Base-by-base conservation (phyloP, 192 early-diverging fungal genomes). In the Backusella morwellensis region DNA sequence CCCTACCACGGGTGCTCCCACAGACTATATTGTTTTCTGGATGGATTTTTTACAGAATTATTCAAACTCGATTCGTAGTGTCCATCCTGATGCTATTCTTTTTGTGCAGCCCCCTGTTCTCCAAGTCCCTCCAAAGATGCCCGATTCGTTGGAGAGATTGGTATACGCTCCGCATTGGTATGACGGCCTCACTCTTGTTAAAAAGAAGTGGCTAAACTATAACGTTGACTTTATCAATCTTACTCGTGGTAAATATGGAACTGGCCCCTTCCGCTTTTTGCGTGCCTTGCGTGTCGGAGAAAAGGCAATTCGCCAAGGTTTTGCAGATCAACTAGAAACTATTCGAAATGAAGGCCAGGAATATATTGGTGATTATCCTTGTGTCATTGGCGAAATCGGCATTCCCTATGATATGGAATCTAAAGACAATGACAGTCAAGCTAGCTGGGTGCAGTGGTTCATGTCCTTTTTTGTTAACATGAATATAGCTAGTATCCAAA, bases 101-200 rank as follows among this genome's bases (percentile, higher is more conserved):
- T 89, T 91, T 76, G 75, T 91, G 44, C 87, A 91, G 44, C 88
- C 90, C 2, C 85, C 88, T 11, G 83, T 90, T 19, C 79, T 86
- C 15, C 83, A 84, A 41, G 74, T 79, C 6, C 89, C 89, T n/a
- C 86, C 89, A 12, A 75, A 81, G 21, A 72, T 88, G 14, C 82
- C 81, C 17, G 78, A 68, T 15, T 77, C 80, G 15, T 67, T 83
- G 0, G 73, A 77, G 17, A 79, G 86, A n/a, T 72, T 90, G 9
- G 86, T 83, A 9, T 90, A 88, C 76, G 78, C 86, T 0, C 89
- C 89, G 8, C 89, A 90, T 74, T 90, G 86, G 86, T 90, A 90
- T 50, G 89, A 86, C 67, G 90, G 88, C 1, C 71, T 91, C 66
- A 91, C 90, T 4, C 81, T 91, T 17, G 75, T 88, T 11, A 87